A percentile compares a stretch with the other conserved stretches of the same genome.
phyloP scores from a whole-genome alignment of 176 grass and related monocot species.

The Oryza officinalis region DNA sequence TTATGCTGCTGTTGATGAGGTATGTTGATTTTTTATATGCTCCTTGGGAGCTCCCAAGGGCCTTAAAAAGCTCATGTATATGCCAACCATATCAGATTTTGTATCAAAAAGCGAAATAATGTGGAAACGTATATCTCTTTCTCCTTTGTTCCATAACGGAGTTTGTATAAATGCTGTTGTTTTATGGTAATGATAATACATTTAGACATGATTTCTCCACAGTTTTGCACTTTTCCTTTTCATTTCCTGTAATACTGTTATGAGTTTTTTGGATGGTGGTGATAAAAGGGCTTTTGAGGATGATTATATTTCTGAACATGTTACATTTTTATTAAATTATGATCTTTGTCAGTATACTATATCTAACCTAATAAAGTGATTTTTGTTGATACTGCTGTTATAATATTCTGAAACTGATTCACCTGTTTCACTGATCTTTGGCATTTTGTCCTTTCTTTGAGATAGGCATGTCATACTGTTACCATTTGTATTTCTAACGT shows the following conservation, averaged over 20 bases:
- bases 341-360: not conserved
- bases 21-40: constrained; percentile 31
- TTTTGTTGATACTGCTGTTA: constrained; percentile 17
- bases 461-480: constrained; percentile 17
- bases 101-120: too few species aligned
- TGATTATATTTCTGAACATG: constrained; percentile 10
- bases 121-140: not conserved
- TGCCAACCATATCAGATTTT: too few species aligned
- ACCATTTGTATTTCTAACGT: not conserved
- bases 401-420: constrained; percentile 4
- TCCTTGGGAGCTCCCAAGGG: too few species aligned
- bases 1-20: constrained; percentile 95
- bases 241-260: not conserved
- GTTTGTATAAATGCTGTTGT: not conserved
- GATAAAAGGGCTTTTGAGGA: constrained; percentile 2
- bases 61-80: too few species aligned
- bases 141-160: constrained; percentile 14
- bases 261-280: not conserved
- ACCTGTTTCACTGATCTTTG: not conserved
- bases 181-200: not conserved
- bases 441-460: not conserved
- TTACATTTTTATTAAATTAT: not conserved
- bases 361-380: not conserved
- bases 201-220: not conserved
- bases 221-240: not conserved